These are phyloP conservation scores for Trichosanthes cucumerina DNA, from an alignment of 306 rosid species.

Conservation along the genomic window DNA sequence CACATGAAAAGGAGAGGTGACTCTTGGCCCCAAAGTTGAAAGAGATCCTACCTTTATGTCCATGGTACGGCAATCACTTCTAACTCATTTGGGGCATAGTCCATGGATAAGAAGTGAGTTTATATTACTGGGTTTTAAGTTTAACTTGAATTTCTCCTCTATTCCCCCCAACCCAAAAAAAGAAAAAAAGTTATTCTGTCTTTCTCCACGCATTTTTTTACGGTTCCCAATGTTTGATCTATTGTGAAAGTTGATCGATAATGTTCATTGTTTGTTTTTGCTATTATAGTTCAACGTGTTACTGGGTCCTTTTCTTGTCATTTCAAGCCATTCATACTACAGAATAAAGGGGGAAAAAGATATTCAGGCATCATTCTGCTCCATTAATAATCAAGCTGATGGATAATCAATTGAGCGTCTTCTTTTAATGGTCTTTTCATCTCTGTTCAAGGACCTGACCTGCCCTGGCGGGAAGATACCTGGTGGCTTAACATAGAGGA, in stretches of 20 bases:
- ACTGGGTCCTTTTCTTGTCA: not conserved
- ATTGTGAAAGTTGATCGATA: not conserved
- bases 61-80: not conserved
- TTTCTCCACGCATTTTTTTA: not conserved
- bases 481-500: not conserved
- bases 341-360: not conserved
- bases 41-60: not conserved
- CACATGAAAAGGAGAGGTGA: not conserved
- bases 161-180: not conserved
- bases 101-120: not conserved
- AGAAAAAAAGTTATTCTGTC: not conserved
- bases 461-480: not conserved
- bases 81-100: not conserved
- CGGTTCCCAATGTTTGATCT: not conserved
- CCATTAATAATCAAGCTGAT: not conserved
- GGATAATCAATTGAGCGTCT: not conserved
- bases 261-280: not conserved
- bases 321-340: not conserved
- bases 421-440: not conserved
- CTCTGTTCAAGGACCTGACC: not conserved
- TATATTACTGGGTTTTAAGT: not conserved
- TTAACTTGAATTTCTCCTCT: not conserved
- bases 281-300: not conserved
- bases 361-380: not conserved
- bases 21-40: not conserved